Percentiles rank a stretch among this genome's conserved stretches.
Evolutionary conservation across 2,329 filamentous ascomycete genomes (phyloP).

Genomic region (Aureobasidium sp.): DNA sequence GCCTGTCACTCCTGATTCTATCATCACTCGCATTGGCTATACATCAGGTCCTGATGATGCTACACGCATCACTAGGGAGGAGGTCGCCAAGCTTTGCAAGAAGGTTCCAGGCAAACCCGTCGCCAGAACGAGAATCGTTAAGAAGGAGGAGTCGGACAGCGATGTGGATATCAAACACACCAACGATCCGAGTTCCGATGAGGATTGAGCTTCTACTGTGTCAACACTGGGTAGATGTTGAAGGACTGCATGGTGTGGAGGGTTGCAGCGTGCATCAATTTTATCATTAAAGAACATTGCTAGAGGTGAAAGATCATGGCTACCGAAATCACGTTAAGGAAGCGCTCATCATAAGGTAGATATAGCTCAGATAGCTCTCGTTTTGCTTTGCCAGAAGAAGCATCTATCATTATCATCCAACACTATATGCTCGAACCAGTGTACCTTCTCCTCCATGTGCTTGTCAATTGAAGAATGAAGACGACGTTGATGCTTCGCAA

Average conservation of each 20-base stretch:
- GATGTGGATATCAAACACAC: neutral
- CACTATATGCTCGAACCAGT: neutral
- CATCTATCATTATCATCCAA: neutral
- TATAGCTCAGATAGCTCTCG: neutral
- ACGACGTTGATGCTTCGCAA: neutral
- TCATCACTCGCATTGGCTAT: neutral
- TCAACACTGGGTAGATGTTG: neutral
- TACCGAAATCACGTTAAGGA: neutral
- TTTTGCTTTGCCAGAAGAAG: neutral
- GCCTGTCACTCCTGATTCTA: neutral
- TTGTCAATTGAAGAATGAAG: neutral
- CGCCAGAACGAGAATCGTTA: neutral
- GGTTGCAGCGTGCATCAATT: neutral
- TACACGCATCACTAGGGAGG: neutral
- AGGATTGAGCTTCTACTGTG: neutral
- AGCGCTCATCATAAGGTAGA: neutral
- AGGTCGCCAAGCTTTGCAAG: neutral
- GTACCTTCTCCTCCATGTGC: neutral
- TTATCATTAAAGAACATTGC: neutral
- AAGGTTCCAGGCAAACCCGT: neutral
- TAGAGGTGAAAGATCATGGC: neutral
- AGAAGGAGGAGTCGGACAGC: neutral
- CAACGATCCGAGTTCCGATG: neutral
- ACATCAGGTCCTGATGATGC: neutral
- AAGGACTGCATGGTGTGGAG: neutral